phyloP scores from a whole-genome alignment of 768 basidiomycete genomes.

The Hypholoma fasciculare region DNA sequence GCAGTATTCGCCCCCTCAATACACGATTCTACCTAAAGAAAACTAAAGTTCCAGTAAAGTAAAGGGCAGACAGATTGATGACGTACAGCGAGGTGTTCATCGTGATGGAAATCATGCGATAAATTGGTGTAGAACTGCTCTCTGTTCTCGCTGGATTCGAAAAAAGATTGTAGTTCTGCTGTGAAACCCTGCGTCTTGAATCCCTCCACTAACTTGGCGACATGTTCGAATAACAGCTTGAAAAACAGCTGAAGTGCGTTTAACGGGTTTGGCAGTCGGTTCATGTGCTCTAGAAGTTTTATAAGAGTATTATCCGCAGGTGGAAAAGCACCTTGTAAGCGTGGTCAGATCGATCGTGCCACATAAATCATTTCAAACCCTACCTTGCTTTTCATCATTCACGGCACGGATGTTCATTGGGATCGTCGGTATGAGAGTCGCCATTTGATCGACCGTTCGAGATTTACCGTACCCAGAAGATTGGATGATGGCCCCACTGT shows the following conservation, averaged over 20 bases:
- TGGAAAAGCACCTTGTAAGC: background rate
- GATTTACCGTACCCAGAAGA: slow-evolving; percentile 23
- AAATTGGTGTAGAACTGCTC: background rate
- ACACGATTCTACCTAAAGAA: no score
- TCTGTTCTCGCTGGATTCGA: background rate
- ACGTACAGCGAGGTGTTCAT: background rate
- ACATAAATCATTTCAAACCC: background rate
- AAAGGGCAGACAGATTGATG: background rate
- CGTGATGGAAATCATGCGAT: background rate
- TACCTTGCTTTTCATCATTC: background rate
- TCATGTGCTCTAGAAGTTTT: background rate
- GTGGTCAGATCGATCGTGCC: background rate
- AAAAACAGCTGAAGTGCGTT: background rate
- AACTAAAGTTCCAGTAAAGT: no score
- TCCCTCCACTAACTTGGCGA: background rate
- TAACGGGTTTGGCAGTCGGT: background rate
- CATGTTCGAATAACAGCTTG: background rate
- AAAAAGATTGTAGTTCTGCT: background rate
- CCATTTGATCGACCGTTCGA: slow-evolving; percentile 22
- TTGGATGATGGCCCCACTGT: slow-evolving; percentile 12
- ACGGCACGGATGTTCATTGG: slow-evolving; percentile 22
- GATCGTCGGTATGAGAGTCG: slow-evolving; percentile 20
- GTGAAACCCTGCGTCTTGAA: background rate
- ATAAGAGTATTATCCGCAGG: background rate
- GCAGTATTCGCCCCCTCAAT: background rate